These are phyloP conservation scores for Cephalotrichum gorgonifer DNA, from an alignment of 2,329 filamentous ascomycete genomes.

Conservation along the genomic window DNA sequence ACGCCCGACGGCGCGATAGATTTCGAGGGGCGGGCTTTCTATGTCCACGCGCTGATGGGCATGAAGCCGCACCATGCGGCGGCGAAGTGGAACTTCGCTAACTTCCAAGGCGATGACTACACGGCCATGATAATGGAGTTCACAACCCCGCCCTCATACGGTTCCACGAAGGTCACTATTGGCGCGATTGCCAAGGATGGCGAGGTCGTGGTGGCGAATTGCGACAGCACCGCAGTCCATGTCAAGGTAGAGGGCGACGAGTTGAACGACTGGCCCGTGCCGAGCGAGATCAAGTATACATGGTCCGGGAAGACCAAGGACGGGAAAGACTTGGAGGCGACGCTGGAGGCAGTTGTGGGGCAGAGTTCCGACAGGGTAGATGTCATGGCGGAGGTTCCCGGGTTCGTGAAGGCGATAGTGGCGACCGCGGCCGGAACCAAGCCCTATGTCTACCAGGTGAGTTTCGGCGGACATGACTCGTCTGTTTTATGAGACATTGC, in stretches of 20 bases:
- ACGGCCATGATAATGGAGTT: slow-evolving; percentile 94
- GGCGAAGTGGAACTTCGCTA: slow-evolving; percentile 82
- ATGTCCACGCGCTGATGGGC: slow-evolving; percentile 80
- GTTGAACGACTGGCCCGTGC: slow-evolving; percentile 83
- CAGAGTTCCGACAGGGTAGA: slow-evolving; percentile 68
- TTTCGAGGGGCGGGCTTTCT: slow-evolving; percentile 70
- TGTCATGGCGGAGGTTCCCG: slow-evolving; percentile 92
- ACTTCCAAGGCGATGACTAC: slow-evolving; percentile 80
- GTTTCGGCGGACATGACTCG: slow-evolving; percentile 12
- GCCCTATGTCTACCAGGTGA: slow-evolving; percentile 94
- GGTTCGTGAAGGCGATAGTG: slow-evolving; percentile 90
- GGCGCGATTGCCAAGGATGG: slow-evolving; percentile 74
- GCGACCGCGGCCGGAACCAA: slow-evolving; percentile 81
- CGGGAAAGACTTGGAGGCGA: slow-evolving; percentile 59
- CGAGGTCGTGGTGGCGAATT: slow-evolving; percentile 66
- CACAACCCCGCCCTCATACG: slow-evolving; percentile 88
- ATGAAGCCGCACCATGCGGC: slow-evolving; percentile 99
- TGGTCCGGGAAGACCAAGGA: slow-evolving; percentile 76
- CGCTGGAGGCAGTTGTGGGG: slow-evolving; percentile 59
- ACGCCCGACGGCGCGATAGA: slow-evolving; percentile 74
- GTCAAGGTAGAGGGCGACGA: slow-evolving; percentile 58
- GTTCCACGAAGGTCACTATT: slow-evolving; percentile 71
- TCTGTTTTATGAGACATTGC: slow-evolving; percentile 1
- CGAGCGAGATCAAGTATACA: slow-evolving; percentile 59
- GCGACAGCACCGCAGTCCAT: slow-evolving; percentile 57